These are phyloP conservation scores for Suillus subaureus DNA, from an alignment of 768 basidiomycete species.

Conservation along the genomic window DNA sequence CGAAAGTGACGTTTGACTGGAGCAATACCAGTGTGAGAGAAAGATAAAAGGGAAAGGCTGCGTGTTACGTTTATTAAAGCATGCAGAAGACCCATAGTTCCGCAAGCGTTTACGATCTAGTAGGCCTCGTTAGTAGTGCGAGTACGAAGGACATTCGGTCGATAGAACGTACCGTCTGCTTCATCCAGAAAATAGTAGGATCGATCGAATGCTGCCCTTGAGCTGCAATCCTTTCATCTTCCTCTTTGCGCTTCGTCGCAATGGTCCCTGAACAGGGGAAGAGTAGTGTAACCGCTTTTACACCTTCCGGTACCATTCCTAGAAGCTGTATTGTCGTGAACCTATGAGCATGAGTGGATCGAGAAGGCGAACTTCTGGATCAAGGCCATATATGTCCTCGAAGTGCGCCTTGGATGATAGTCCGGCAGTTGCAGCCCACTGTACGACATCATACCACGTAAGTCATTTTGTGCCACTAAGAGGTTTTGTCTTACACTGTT, in stretches of 20 bases:
- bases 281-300: conserved; percentile 82
- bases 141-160: neutral
- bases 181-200: conserved; percentile 80
- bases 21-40: conserved; percentile 8
- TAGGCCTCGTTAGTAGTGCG: neutral
- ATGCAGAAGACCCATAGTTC: conserved; percentile 86
- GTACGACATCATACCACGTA: neutral
- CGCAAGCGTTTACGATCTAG: conserved; percentile 84
- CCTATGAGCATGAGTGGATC: neutral
- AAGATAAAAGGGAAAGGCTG: conserved; percentile 8
- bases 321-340: conserved; percentile 47
- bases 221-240: conserved; percentile 57
- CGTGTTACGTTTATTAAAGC: conserved; percentile 74
- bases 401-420: conserved; percentile 55
- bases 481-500: conserved; percentile 27
- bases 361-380: conserved; percentile 51
- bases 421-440: conserved; percentile 78
- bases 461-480: neutral
- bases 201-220: conserved; percentile 54
- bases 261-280: conserved; percentile 70
- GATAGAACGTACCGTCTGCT: conserved; percentile 69
- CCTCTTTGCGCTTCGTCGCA: conserved; percentile 52
- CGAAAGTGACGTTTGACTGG: conserved; percentile 60
- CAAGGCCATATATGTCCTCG: conserved; percentile 74
- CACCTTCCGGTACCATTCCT: conserved; percentile 66